These are phyloP conservation scores for Emmonsiellopsis sp. DNA, from an alignment of 2,329 filamentous ascomycete species.

Conservation along the genomic window DNA sequence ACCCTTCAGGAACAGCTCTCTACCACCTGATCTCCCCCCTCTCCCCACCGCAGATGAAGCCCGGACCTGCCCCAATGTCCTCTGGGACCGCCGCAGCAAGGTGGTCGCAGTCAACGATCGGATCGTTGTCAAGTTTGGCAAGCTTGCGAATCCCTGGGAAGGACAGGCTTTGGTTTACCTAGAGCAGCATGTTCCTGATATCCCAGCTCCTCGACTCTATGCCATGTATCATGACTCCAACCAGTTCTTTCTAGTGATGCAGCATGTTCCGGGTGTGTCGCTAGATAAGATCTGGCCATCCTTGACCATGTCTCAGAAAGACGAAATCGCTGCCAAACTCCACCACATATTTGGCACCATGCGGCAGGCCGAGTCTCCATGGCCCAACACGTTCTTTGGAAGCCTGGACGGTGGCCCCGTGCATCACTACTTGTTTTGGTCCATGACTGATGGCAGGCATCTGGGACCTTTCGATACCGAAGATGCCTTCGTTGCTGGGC, in stretches of 20 bases:
- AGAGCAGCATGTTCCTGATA: slow-evolving; percentile 18
- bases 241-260: slow-evolving; percentile 19
- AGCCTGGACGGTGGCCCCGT: slow-evolving; percentile 16
- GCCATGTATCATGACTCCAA: slow-evolving; percentile 19
- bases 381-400: slow-evolving; percentile 17
- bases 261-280: slow-evolving; percentile 16
- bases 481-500: slow-evolving; percentile 17
- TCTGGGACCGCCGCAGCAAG: slow-evolving; percentile 16
- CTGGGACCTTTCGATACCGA: slow-evolving; percentile 19
- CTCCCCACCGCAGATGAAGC: slow-evolving; percentile 19
- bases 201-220: slow-evolving; percentile 22
- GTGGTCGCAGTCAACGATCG: slow-evolving; percentile 18
- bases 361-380: slow-evolving; percentile 16
- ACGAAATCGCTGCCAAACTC: slow-evolving; percentile 19
- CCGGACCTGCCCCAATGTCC: slow-evolving; percentile 18
- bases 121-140: slow-evolving; percentile 20
- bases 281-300: slow-evolving; percentile 16
- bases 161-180: slow-evolving; percentile 18
- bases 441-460: slow-evolving; percentile 9
- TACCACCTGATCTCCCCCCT: slow-evolving; percentile 8
- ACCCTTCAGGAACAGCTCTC: slow-evolving; percentile 16
- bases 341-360: slow-evolving; percentile 14
- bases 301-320: slow-evolving; percentile 17
- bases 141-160: slow-evolving; percentile 3
- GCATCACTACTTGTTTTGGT: slow-evolving; percentile 19